Conservation (phyloP, 805 yeast species). For the Pichia phayaonensis region DNA sequence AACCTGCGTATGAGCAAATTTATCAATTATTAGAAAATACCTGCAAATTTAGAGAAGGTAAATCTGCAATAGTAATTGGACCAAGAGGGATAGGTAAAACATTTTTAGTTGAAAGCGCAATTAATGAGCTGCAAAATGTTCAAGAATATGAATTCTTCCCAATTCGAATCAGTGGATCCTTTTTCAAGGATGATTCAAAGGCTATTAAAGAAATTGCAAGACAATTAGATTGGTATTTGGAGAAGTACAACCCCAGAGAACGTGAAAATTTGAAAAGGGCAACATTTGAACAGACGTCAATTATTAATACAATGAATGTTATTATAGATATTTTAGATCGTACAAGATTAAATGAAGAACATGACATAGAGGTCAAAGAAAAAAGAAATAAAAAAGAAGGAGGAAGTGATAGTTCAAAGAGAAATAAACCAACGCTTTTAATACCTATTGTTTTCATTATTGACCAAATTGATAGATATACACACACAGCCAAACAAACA, state of each 20-base stretch:
- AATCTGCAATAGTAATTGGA: constrained; percentile 74
- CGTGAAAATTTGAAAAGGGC: constrained; percentile 7
- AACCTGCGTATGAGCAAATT: constrained; percentile 40
- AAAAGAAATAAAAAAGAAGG: constrained; percentile 16
- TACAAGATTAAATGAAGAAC: constrained; percentile 15
- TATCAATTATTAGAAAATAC: constrained; percentile 56
- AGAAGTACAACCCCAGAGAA: constrained; percentile 13
- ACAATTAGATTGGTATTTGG: constrained; percentile 52
- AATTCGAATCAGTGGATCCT: constrained; percentile 59
- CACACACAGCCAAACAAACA: constrained; percentile 68
- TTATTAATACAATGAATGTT: constrained; percentile 54
- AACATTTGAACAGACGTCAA: constrained; percentile 42
- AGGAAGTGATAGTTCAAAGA: constrained; percentile 4
- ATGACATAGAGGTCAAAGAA: constrained; percentile 15
- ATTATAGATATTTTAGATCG: constrained; percentile 47
- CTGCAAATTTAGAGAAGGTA: constrained; percentile 62
- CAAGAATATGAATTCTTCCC: constrained; percentile 49
- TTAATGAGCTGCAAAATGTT: constrained; percentile 35
- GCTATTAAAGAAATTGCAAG: constrained; percentile 84
- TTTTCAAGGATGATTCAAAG: constrained; percentile 64
- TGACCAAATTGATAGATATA: constrained; percentile 80
- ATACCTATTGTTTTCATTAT: constrained; percentile 64
- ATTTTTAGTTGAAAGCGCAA: constrained; percentile 48
- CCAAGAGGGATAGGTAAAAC: constrained; percentile 77
- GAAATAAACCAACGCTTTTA: constrained; percentile 24